Evolutionary conservation across 2,329 filamentous ascomycete genomes (phyloP), one percentile per base, ranked within the genome.

Genomic region (Decorospora gaudefroyi): DNA sequence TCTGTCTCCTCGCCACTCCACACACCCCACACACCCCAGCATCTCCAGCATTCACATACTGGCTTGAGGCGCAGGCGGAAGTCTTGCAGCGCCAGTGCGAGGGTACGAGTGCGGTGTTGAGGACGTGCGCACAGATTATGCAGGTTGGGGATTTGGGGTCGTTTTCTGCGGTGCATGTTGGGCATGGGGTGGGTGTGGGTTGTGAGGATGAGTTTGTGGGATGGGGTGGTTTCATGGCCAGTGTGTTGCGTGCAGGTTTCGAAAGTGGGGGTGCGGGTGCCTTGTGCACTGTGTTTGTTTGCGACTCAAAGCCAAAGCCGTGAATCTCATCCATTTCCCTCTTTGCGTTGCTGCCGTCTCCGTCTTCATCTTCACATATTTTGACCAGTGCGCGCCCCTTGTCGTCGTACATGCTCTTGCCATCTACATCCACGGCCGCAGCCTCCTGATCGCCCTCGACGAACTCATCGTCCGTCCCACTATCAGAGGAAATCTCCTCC

Each of bases 1-100:
- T 26, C 16, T 41, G 30, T 29, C 11, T 21, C 27, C 34, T 54
- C 9, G 46, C 31, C 11, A 32, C 31, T 11, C 84, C 84, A 62
- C 87, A 92, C 4, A 88, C 69, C 3, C 87, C 86, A 64, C 88
- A 92, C 0, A 83, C 65, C 5, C 83, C 85, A 51, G 77, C 82
- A 65, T 91, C 87, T 1, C 78, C 81, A 8, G 85, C 77, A 60
- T 91, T 92, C 38, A 84, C 61, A 64, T 89, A 92, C 13, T 59
- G 48, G 31, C 76, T 80, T 9, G 71, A 75, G 46, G 69, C 70
- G 63, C 88, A 92, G 2, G 71, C 53, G 3, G 66, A 61, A 52
- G 77, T 81, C 29, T 64, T 67, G 63, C 88, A 92, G 33, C 70
- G 71, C 88, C 88, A 92, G n/a, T 79, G 71, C 12, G 74, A 70